Evolutionary conservation across 805 yeast genomes (phyloP).

Genomic region (Phaffomyces thermotolerans): DNA sequence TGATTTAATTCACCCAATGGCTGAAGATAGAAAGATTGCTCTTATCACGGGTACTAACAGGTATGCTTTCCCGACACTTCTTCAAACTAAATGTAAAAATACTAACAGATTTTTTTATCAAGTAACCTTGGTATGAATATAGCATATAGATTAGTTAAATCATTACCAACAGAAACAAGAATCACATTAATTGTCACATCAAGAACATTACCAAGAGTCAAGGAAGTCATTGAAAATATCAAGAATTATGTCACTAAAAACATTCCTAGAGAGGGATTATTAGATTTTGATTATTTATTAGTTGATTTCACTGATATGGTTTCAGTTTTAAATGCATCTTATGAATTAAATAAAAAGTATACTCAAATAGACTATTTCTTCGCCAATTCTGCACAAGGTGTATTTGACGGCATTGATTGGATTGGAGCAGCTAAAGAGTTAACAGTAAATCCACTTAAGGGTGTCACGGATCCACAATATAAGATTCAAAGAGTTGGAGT

Average conservation of each 20-base stretch:
- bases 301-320: conserved; percentile 92
- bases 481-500: conserved; percentile 78
- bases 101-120: not conserved
- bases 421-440: conserved; percentile 65
- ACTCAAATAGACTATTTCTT: conserved; percentile 67
- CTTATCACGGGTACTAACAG: conserved; percentile 39
- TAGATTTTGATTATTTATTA: conserved; percentile 81
- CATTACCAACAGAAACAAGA: conserved; percentile 43
- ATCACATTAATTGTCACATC: conserved; percentile 84
- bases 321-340: conserved; percentile 65
- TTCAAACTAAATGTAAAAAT: not conserved
- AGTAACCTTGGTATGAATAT: conserved; percentile 81
- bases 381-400: conserved; percentile 87
- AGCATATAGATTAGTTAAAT: conserved; percentile 69
- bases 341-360: conserved; percentile 62
- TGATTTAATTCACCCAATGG: not conserved
- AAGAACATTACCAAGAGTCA: conserved; percentile 78
- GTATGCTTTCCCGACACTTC: conserved; percentile 11
- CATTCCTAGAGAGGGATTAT: conserved; percentile 41
- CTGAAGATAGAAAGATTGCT: conserved; percentile 29
- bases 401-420: conserved; percentile 85
- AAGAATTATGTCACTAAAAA: conserved; percentile 34
- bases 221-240: conserved; percentile 59
- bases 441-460: conserved; percentile 57
- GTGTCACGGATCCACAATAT: conserved; percentile 84